These are phyloP conservation scores for Boletus holoroseus DNA, from an alignment of 1,284 basidiomycete genomes.

Conservation along the genomic window DNA sequence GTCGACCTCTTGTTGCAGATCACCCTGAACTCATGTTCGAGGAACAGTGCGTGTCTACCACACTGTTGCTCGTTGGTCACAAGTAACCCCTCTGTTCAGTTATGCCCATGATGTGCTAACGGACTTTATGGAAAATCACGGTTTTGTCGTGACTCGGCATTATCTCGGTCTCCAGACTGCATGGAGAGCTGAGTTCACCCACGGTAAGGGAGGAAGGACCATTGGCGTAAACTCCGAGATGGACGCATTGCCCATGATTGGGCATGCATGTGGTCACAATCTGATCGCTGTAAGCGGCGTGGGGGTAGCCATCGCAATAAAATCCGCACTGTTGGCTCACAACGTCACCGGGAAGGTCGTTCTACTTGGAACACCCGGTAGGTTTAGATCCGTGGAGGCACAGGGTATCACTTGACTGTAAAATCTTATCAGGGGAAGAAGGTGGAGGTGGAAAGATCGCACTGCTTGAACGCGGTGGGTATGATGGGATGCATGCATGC, in stretches of 20 bases:
- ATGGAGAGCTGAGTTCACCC: slow-evolving; percentile 66
- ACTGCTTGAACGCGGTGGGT: slow-evolving; percentile 67
- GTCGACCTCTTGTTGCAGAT: slow-evolving; percentile 31
- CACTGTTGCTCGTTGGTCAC: not conserved
- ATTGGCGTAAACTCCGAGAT: slow-evolving; percentile 69
- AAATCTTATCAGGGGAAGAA: slow-evolving; percentile 59
- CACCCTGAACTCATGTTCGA: slow-evolving; percentile 55
- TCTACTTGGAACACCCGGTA: slow-evolving; percentile 81
- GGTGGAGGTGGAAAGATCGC: slow-evolving; percentile 72
- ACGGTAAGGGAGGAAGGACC: slow-evolving; percentile 54
- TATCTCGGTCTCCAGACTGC: slow-evolving; percentile 70
- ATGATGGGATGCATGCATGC: slow-evolving; percentile 72
- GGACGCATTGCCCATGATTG: slow-evolving; percentile 60
- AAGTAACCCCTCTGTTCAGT: slow-evolving; percentile 30
- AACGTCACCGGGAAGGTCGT: slow-evolving; percentile 68
- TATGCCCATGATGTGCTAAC: slow-evolving; percentile 56
- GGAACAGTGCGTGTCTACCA: slow-evolving; percentile 41
- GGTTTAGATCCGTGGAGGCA: slow-evolving; percentile 10
- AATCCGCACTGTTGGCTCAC: slow-evolving; percentile 59
- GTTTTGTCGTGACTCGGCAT: slow-evolving; percentile 57
- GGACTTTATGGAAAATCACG: slow-evolving; percentile 51
- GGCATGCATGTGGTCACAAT: slow-evolving; percentile 84
- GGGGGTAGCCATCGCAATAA: slow-evolving; percentile 69
- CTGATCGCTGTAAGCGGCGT: slow-evolving; percentile 80
- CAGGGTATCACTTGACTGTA: slow-evolving; percentile 10